A percentile compares a stretch with the other conserved stretches of the same genome.
Conservation (phyloP, 768 basidiomycete species). For the Tylopilus rubrobrunneus region DNA sequence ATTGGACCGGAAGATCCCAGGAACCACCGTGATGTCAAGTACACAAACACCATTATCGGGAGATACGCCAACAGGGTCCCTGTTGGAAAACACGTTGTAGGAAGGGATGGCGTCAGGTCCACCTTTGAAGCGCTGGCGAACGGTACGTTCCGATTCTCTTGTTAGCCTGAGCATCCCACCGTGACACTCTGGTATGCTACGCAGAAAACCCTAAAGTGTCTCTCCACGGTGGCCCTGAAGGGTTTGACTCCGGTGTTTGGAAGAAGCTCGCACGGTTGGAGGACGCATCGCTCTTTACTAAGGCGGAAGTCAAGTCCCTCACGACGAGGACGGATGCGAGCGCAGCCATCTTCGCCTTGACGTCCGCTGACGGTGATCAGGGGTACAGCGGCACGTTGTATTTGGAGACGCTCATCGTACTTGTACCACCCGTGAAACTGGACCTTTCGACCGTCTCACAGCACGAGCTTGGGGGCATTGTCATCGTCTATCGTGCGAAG, state of each 20-base stretch:
- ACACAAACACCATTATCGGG: slow-evolving; percentile 70
- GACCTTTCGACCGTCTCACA: slow-evolving; percentile 31
- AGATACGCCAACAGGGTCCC: slow-evolving; percentile 72
- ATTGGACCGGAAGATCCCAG: slow-evolving; percentile 65
- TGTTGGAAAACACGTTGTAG: slow-evolving; percentile 48
- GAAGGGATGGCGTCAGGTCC: slow-evolving; percentile 49
- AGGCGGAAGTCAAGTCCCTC: slow-evolving; percentile 48
- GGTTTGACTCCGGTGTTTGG: slow-evolving; percentile 61
- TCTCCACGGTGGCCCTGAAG: slow-evolving; percentile 67
- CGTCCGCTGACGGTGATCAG: slow-evolving; percentile 64
- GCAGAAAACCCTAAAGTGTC: slow-evolving; percentile 54
- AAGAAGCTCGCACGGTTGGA: slow-evolving; percentile 36
- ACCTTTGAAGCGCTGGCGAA: slow-evolving; percentile 42
- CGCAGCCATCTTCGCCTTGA: slow-evolving; percentile 52
- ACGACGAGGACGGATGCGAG: slow-evolving; percentile 24
- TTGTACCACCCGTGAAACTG: slow-evolving; percentile 38
- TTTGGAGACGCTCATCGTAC: slow-evolving; percentile 53
- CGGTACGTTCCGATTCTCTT: slow-evolving; percentile 20
- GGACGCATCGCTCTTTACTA: slow-evolving; percentile 51
- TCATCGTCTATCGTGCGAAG: slow-evolving; percentile 67
- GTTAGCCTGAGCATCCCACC: too few relatives aligned
- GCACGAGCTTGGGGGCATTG: slow-evolving; percentile 58
- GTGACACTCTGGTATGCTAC: background rate
- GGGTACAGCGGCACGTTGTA: slow-evolving; percentile 63
- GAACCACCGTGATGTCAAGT: slow-evolving; percentile 58